These are phyloP conservation scores for sorghum (Sorghum bicolor) DNA, from an alignment of 176 grass and related monocot genomes.

Conservation along the genomic window DNA sequence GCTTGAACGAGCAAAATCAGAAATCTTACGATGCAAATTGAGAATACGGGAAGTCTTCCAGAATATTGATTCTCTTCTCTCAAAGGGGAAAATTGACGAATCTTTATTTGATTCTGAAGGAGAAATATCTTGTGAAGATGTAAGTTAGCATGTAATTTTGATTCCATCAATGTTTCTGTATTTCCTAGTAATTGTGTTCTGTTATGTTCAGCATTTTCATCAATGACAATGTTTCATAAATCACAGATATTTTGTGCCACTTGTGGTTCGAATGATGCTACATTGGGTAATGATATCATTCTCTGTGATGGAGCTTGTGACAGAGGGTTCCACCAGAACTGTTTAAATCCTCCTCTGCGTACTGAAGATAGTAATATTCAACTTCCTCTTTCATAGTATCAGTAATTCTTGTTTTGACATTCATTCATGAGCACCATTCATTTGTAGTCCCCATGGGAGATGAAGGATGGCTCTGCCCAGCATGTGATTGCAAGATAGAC, in stretches of 20 bases:
- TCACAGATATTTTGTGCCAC: constrained; percentile 90
- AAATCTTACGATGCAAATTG: constrained; percentile 80
- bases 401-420: constrained; percentile 2
- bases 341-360: constrained; percentile 75
- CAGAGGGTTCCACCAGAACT: constrained; percentile 93
- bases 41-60: constrained; percentile 71
- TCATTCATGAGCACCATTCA: constrained; percentile 38
- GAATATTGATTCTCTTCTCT: constrained; percentile 54
- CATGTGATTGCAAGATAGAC: constrained; percentile 91
- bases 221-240: background rate
- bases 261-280: constrained; percentile 50
- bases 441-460: constrained; percentile 78
- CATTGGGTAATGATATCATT: constrained; percentile 80
- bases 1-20: constrained; percentile 77
- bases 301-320: constrained; percentile 85
- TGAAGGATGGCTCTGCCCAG: constrained; percentile 88
- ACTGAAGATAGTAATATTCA: constrained; percentile 77
- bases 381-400: constrained; percentile 23
- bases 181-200: background rate
- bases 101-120: constrained; percentile 80
- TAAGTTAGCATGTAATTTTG: constrained; percentile 31
- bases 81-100: constrained; percentile 62
- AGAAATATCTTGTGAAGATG: constrained; percentile 77
- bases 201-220: background rate
- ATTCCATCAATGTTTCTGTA: background rate